A percentile compares a stretch with the other conserved stretches of the same genome.
phyloP scores from a whole-genome alignment of 495 filamentous ascomycete species.

The Evernia prunastri region DNA sequence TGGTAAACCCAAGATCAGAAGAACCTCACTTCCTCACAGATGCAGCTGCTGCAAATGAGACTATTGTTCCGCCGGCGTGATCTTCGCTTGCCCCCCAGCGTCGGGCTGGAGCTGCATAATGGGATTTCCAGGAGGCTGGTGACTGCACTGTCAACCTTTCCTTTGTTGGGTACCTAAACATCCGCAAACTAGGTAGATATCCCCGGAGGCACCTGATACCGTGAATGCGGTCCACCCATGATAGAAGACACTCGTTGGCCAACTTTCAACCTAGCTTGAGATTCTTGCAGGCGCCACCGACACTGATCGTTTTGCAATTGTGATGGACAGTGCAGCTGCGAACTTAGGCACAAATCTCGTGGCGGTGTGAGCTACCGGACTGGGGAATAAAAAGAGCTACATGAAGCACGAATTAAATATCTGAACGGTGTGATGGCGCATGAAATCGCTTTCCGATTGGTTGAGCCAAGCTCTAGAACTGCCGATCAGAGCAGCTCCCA shows the following conservation, averaged over 20 bases:
- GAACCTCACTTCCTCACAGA: too few species aligned
- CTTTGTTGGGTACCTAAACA: background rate
- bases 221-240: background rate
- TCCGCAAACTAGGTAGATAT: background rate
- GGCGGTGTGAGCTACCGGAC: background rate
- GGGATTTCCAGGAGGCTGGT: background rate
- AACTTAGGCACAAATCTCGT: background rate
- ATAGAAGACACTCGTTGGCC: background rate
- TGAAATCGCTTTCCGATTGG: background rate
- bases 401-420: background rate
- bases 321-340: background rate
- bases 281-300: background rate
- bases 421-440: background rate
- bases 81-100: background rate
- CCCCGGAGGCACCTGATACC: background rate
- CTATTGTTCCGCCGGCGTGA: background rate
- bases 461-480: background rate
- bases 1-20: too few species aligned
- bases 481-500: background rate
- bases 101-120: background rate
- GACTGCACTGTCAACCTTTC: background rate
- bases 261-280: background rate
- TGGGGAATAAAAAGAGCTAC: background rate
- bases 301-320: background rate
- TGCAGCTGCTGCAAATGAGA: background rate